phyloP scores from a whole-genome alignment of 371 early-diverging fungal genomes.

The Phascolomyces articulosus region DNA sequence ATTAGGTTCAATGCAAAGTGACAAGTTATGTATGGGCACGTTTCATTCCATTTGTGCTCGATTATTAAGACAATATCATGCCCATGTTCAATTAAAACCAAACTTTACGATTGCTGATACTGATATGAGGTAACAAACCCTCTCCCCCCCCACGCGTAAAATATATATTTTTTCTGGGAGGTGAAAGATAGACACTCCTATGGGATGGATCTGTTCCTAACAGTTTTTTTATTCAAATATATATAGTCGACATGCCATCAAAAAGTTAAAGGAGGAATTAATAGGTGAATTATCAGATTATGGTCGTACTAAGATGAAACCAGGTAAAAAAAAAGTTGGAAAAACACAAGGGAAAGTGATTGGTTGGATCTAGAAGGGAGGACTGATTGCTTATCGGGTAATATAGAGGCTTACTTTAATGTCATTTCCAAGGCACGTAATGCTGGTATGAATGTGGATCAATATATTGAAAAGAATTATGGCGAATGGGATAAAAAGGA shows the following conservation, averaged over 20 bases:
- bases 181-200: too few relatives aligned
- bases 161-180: neutral
- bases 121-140: conserved; percentile 13
- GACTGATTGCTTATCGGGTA: too few relatives aligned
- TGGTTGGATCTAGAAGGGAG: too few relatives aligned
- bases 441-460: conserved; percentile 20
- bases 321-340: too few relatives aligned
- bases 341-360: too few relatives aligned
- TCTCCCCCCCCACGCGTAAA: neutral
- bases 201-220: too few relatives aligned
- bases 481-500: conserved; percentile 12
- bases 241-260: conserved; percentile 6
- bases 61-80: conserved; percentile 33
- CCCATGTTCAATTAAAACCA: conserved; percentile 25
- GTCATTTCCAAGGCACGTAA: conserved; percentile 36
- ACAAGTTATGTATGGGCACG: conserved; percentile 43
- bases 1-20: conserved; percentile 32
- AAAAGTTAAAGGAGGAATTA: conserved; percentile 10
- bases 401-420: conserved; percentile 22
- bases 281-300: neutral
- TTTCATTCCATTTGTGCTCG: conserved; percentile 63
- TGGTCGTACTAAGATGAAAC: conserved; percentile 1
- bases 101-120: conserved; percentile 56
- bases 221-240: too few relatives aligned
- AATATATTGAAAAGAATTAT: conserved; percentile 9